These are phyloP conservation scores for Lolium perenne DNA, from an alignment of 176 grass and related monocot species.

Conservation along the genomic window DNA sequence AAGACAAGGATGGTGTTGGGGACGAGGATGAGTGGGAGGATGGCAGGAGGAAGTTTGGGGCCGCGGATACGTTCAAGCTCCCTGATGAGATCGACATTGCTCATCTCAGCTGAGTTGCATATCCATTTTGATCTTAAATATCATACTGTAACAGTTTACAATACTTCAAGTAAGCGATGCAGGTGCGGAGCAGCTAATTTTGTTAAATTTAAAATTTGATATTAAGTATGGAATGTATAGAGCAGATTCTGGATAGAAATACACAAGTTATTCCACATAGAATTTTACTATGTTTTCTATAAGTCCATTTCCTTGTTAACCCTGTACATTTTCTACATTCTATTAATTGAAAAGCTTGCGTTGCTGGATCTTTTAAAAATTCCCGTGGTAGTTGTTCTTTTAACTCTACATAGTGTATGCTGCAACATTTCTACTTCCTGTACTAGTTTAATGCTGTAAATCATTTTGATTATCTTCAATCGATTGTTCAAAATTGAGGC, in stretches of 20 bases:
- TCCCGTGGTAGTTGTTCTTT: background rate
- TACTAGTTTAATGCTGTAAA: background rate
- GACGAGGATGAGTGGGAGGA: conserved; percentile 76
- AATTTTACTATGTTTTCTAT: background rate
- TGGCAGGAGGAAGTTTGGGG: conserved; percentile 67
- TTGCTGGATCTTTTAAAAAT: background rate
- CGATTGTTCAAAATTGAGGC: background rate
- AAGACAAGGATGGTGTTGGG: conserved; percentile 20
- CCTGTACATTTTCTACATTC: background rate
- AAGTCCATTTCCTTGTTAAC: background rate
- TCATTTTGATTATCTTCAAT: background rate
- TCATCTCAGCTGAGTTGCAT: conserved; percentile 64
- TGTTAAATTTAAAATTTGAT: background rate
- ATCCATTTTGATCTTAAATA: background rate
- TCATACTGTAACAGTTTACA: background rate
- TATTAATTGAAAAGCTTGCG: background rate
- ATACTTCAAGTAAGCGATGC: background rate
- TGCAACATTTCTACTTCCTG: background rate
- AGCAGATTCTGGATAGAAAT: background rate
- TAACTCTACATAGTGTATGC: background rate
- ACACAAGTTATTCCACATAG: background rate
- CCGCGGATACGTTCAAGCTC: conserved; percentile 74
- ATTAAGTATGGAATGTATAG: background rate
- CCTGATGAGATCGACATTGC: conserved; percentile 68
- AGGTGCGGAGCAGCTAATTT: background rate